phyloP scores from a whole-genome alignment of 2,329 filamentous ascomycete genomes.

The Calonectria pseudoturangicola region DNA sequence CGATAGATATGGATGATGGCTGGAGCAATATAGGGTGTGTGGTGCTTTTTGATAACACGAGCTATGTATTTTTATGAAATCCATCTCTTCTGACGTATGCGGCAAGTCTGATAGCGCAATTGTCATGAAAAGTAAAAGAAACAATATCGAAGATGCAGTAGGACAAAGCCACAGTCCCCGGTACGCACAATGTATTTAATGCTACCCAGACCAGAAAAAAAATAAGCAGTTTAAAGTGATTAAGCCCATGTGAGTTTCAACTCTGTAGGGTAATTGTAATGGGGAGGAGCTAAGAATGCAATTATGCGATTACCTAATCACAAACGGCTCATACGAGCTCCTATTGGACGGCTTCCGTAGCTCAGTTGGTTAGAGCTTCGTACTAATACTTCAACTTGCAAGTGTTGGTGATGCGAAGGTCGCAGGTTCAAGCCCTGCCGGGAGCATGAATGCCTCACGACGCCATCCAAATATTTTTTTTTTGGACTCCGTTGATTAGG shows the following conservation, averaged over 20 bases:
- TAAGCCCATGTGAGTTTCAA: not conserved
- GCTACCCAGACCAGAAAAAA: not conserved
- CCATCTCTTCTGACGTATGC: not conserved
- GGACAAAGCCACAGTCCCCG: too few species aligned
- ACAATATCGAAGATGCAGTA: not conserved
- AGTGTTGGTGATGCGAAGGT: constrained; percentile 51
- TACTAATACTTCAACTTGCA: constrained; percentile 47
- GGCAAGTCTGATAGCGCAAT: not conserved
- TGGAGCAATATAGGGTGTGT: not conserved
- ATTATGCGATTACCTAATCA: constrained; percentile 21
- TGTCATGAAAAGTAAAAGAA: too few species aligned
- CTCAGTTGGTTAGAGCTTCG: constrained; percentile 53
- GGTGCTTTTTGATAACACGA: not conserved
- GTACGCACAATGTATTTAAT: not conserved
- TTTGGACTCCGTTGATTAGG: not conserved
- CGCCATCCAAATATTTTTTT: constrained; percentile 45
- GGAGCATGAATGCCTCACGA: constrained; percentile 44
- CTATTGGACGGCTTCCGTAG: constrained; percentile 51
- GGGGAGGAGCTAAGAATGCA: not conserved
- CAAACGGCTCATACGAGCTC: constrained; percentile 14
- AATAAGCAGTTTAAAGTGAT: not conserved
- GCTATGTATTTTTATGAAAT: not conserved
- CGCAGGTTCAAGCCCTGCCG: constrained; percentile 53
- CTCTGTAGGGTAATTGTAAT: not conserved
- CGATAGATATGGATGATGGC: not conserved